Evolutionary conservation across 202 grass and related monocot species (phyloP).

Genomic region (Bolboschoenoplectus hybrid): DNA sequence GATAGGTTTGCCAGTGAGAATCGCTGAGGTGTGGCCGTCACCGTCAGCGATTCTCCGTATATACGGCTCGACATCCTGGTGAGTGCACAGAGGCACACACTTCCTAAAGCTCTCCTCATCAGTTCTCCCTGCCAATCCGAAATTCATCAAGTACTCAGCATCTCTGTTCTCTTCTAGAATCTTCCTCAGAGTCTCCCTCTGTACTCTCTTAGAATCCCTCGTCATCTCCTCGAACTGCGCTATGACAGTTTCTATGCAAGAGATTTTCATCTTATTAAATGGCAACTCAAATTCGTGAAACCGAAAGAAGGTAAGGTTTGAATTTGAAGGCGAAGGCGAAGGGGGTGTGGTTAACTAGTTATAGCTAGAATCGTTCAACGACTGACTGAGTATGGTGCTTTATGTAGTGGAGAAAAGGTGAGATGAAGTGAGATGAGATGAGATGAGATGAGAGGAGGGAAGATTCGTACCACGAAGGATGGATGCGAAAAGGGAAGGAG

Average conservation of each 20-base stretch:
- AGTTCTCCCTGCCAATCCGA: conserved; percentile 67
- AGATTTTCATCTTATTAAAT: conserved; percentile 51
- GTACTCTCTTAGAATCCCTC: conserved; percentile 58
- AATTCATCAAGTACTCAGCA: conserved; percentile 72
- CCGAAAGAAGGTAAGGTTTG: background rate
- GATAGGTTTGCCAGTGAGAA: conserved; percentile 77
- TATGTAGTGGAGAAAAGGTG: conserved; percentile 22
- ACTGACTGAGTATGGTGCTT: background rate
- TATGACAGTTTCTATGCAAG: conserved; percentile 59
- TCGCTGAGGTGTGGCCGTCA: conserved; percentile 41
- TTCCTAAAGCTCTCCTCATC: conserved; percentile 77
- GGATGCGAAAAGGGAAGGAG: background rate
- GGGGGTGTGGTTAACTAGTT: background rate
- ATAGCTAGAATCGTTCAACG: background rate
- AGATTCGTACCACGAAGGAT: background rate
- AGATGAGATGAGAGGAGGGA: background rate
- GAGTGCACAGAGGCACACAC: conserved; percentile 70
- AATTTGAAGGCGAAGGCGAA: background rate
- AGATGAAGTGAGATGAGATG: background rate
- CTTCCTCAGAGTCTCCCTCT: conserved; percentile 67
- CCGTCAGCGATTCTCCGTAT: conserved; percentile 72
- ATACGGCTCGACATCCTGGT: conserved; percentile 70
- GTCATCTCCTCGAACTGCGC: conserved; percentile 69
- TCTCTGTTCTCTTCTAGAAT: conserved; percentile 74
- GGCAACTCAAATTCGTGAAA: background rate